A percentile compares a stretch with the other conserved stretches of the same genome.
These are phyloP conservation scores for Penicillium sp. DNA, from an alignment of 2,329 filamentous ascomycete genomes.

Conservation along the genomic window DNA sequence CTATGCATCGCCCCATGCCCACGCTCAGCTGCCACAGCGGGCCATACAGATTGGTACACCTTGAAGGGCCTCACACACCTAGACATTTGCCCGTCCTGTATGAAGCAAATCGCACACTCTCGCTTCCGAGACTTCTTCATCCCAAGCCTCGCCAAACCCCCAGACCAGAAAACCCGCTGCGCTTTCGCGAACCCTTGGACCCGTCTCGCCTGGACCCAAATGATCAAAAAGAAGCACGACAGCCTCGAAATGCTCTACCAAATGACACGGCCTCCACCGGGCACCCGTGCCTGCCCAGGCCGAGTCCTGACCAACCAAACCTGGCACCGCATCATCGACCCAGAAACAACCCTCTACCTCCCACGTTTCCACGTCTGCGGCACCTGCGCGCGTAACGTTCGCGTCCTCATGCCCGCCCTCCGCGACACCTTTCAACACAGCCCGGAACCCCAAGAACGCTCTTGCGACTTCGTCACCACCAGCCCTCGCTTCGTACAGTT, in stretches of 20 bases:
- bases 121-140: constrained; percentile 65
- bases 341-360: constrained; percentile 59
- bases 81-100: constrained; percentile 79
- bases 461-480: constrained; percentile 66
- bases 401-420: constrained; percentile 68
- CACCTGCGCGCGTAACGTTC: constrained; percentile 66
- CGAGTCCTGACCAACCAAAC: constrained; percentile 52
- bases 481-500: constrained; percentile 55
- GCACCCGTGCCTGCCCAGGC: constrained; percentile 56
- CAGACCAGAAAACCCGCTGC: constrained; percentile 61
- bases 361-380: constrained; percentile 71
- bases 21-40: constrained; percentile 57
- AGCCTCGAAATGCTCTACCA: constrained; percentile 66
- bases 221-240: constrained; percentile 62
- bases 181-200: constrained; percentile 80
- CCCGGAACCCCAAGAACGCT: constrained; percentile 47
- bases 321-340: constrained; percentile 74
- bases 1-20: constrained; percentile 62
- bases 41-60: constrained; percentile 75
- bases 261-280: constrained; percentile 60
- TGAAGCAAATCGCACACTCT: constrained; percentile 64
- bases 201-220: constrained; percentile 77
- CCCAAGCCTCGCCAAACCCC: constrained; percentile 54
- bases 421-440: constrained; percentile 57
- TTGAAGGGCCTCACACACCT: constrained; percentile 66